A percentile compares a stretch with the other conserved stretches of the same genome.
phyloP scores from a whole-genome alignment of 768 basidiomycete genomes.

The Lactarius evosmus region DNA sequence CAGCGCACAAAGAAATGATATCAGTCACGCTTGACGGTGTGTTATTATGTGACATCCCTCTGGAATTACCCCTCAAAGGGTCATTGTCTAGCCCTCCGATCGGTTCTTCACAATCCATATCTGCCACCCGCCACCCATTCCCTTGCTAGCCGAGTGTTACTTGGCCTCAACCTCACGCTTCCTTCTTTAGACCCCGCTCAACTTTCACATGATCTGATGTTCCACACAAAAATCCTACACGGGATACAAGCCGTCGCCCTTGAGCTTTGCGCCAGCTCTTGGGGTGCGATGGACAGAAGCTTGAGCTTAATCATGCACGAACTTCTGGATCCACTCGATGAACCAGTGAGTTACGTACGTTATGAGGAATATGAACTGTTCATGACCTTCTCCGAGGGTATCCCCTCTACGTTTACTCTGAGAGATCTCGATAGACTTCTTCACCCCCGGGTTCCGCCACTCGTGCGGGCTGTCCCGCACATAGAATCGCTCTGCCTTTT shows the following conservation, averaged over 20 bases:
- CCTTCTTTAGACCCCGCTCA: conserved; percentile 53
- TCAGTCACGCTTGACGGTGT: conserved; percentile 58
- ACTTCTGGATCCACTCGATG: conserved; percentile 18
- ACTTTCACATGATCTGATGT: conserved; percentile 49
- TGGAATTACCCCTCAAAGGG: neutral
- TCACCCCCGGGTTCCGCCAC: conserved; percentile 77
- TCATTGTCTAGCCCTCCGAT: conserved; percentile 40
- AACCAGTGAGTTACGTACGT: conserved; percentile 34
- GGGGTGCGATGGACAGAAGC: conserved; percentile 57
- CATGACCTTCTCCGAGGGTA: neutral
- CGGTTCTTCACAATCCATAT: conserved; percentile 48
- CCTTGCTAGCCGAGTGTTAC: conserved; percentile 52
- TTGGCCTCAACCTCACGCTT: conserved; percentile 56
- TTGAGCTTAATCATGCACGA: conserved; percentile 51
- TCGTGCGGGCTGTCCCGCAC: conserved; percentile 63
- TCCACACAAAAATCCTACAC: conserved; percentile 45
- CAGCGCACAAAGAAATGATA: conserved; percentile 50
- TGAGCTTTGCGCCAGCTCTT: conserved; percentile 52
- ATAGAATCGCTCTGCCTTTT: conserved; percentile 61
- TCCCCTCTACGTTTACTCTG: conserved; percentile 14
- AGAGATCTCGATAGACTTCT: conserved; percentile 54
- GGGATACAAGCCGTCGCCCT: conserved; percentile 49
- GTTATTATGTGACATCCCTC: conserved; percentile 26
- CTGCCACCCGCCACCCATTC: conserved; percentile 55
- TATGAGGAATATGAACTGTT: conserved; percentile 34